Evolutionary conservation across 495 filamentous ascomycete species (phyloP), one percentile per base, ranked within the genome.

Genomic region (Talaromyces trachyspermus): DNA sequence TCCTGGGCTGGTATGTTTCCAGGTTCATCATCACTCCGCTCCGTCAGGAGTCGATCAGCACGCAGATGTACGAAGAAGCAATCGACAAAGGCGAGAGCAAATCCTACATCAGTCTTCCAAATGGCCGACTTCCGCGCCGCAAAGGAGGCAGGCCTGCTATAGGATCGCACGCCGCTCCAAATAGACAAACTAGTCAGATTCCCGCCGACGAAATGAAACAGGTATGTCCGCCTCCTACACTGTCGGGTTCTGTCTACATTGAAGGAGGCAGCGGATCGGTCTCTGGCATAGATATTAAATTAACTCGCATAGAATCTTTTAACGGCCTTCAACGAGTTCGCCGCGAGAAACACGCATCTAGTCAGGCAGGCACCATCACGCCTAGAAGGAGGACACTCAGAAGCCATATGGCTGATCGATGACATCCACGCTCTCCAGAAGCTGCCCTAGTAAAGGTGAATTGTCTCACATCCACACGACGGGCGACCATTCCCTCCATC

Each of bases 381-480:
- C 17, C 44, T 61, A 1, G 64, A 70, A 42, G n/a, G 26, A 6
- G 10, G 26, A 3, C 59, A 68, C 30, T 46, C 60, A 8, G 49
- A 62, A 23, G 66, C 51, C 6, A 45, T 66, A 5, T 65, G 63
- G 39, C 43, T 68, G 4, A 48, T 56, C 1, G 50, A 60, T 39
- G 44, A 54, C 18, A 25, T 64, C 52, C 53, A 2, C 74, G 71
- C 18, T 83, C 79, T 30, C 83, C 80, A 44, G 48, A 58, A 39
- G 57, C 52, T 6, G 15, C 9, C 20, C 22, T 15, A 27, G 22
- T 20, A 17, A 14, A 15, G 83, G 85, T 24, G 90, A 96, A 62
- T 76, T 95, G 40, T 80, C 78, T 52, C 90, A 96, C 63, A 71
- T 88, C 8, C 89, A 96, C 60, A 71, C 75, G 6, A 74, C 71